phyloP scores from a whole-genome alignment of 805 yeast species.

The Ascoidea rubescens region DNA sequence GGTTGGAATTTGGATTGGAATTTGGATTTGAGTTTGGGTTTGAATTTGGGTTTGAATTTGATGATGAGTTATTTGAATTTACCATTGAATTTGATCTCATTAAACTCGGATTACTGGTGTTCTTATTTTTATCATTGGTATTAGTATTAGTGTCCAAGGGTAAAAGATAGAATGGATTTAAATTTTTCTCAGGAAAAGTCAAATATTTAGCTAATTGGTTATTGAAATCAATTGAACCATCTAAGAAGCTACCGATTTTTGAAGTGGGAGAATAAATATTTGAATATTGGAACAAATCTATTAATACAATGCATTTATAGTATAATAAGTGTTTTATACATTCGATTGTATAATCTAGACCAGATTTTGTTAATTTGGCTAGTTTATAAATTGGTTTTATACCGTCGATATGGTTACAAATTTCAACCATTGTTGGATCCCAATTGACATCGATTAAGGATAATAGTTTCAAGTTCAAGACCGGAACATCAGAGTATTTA shows the following conservation, averaged over 20 bases:
- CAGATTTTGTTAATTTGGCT: slow-evolving; percentile 69
- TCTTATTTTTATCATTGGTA: slow-evolving; percentile 3
- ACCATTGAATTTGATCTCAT: slow-evolving; percentile 15
- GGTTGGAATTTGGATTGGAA: not conserved
- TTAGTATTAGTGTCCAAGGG: slow-evolving; percentile 17
- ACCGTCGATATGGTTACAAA: slow-evolving; percentile 79
- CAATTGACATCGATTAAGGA: slow-evolving; percentile 77
- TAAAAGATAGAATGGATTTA: slow-evolving; percentile 8
- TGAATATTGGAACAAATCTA: slow-evolving; percentile 81
- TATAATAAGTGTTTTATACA: slow-evolving; percentile 87
- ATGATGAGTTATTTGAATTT: not conserved
- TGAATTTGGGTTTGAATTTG: not conserved
- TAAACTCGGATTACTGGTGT: slow-evolving; percentile 12
- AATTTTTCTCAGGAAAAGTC: not conserved
- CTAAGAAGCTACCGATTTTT: slow-evolving; percentile 51
- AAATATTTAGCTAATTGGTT: too few relatives aligned
- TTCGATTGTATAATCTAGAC: slow-evolving; percentile 61
- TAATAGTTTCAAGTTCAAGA: slow-evolving; percentile 67
- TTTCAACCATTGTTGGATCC: slow-evolving; percentile 93
- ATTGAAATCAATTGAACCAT: slow-evolving; percentile 24
- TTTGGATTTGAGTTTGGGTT: not conserved
- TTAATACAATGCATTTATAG: slow-evolving; percentile 69
- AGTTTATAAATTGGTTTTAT: slow-evolving; percentile 70
- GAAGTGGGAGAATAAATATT: slow-evolving; percentile 87
- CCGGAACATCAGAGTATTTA: slow-evolving; percentile 77